Conservation (phyloP, 2,329 filamentous ascomycete species). For the Colletotrichum agaves region DNA sequence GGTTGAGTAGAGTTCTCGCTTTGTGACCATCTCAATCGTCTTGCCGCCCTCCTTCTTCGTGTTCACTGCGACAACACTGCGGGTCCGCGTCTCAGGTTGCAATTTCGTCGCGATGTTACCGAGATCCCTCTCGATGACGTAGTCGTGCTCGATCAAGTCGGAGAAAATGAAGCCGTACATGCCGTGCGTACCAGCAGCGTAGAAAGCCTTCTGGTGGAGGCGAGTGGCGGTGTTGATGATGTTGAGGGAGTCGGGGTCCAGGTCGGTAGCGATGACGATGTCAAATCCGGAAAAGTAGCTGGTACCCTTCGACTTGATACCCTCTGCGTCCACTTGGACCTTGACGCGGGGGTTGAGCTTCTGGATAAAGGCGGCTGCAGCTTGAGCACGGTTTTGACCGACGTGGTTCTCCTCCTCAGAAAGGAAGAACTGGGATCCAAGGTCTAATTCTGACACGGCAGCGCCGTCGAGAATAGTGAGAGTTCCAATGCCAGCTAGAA, state of each 20-base stretch:
- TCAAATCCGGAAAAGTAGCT: constrained; percentile 85
- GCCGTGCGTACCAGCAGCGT: constrained; percentile 87
- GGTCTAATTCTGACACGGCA: constrained; percentile 78
- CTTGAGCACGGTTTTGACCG: constrained; percentile 86
- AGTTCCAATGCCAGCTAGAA: constrained; percentile 90
- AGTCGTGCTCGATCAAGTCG: constrained; percentile 91
- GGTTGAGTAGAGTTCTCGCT: constrained; percentile 90
- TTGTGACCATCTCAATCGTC: constrained; percentile 85
- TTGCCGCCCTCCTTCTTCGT: constrained; percentile 77
- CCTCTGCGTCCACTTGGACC: constrained; percentile 75
- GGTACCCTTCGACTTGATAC: constrained; percentile 74
- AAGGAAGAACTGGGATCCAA: constrained; percentile 87
- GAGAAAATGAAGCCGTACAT: constrained; percentile 96
- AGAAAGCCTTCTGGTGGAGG: constrained; percentile 82
- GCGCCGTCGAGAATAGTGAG: constrained; percentile 89
- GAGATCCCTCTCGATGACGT: constrained; percentile 85
- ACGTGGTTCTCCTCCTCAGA: constrained; percentile 71
- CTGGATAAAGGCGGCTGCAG: constrained; percentile 79
- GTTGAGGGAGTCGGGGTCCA: constrained; percentile 78
- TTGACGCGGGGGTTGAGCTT: constrained; percentile 91
- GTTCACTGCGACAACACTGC: constrained; percentile 77
- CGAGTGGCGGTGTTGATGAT: constrained; percentile 89
- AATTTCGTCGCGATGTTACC: constrained; percentile 75
- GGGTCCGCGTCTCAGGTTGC: constrained; percentile 78
- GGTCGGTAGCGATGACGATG: constrained; percentile 89